Percentiles rank a stretch among this genome's conserved stretches.
phyloP scores from a whole-genome alignment of 768 basidiomycete genomes.

The Boletus rubroflammeus region DNA sequence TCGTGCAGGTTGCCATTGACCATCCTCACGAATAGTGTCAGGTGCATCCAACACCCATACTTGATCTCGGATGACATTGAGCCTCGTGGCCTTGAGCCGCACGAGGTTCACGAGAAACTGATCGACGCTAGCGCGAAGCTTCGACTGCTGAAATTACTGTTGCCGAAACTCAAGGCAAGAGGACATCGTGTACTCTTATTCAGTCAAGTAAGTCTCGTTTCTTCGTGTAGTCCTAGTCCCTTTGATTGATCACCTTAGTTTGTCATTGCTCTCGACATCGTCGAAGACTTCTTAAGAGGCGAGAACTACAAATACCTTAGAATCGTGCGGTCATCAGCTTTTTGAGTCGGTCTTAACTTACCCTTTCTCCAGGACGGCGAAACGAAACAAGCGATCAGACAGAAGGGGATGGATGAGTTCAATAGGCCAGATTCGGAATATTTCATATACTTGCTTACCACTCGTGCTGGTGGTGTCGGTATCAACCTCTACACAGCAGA shows the following conservation, averaged over 20 bases:
- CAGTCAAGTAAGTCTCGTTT: conserved; percentile 63
- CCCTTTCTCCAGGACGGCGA: conserved; percentile 68
- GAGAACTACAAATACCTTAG: conserved; percentile 80
- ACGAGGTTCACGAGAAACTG: conserved; percentile 72
- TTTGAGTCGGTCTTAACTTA: conserved; percentile 6
- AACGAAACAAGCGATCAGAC: conserved; percentile 79
- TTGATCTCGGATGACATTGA: conserved; percentile 79
- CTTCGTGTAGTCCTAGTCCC: not conserved
- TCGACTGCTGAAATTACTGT: conserved; percentile 65
- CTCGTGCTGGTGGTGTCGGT: conserved; percentile 91
- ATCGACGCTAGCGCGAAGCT: conserved; percentile 87
- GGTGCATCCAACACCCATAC: conserved; percentile 91
- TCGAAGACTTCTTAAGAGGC: conserved; percentile 85
- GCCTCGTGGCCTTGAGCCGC: conserved; percentile 50
- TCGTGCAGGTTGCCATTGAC: not conserved
- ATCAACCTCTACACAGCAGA: conserved; percentile 92
- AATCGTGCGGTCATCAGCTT: conserved; percentile 45
- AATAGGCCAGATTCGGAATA: conserved; percentile 83
- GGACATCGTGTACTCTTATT: conserved; percentile 90
- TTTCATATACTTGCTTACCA: conserved; percentile 89
- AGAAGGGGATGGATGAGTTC: conserved; percentile 94
- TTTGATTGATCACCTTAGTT: conserved; percentile 50
- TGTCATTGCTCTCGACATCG: conserved; percentile 76
- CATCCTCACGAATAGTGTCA: conserved; percentile 26
- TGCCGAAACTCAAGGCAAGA: conserved; percentile 79